Base-by-base conservation (phyloP, 352 stramenopile species). In the Phytophthora rubi region DNA sequence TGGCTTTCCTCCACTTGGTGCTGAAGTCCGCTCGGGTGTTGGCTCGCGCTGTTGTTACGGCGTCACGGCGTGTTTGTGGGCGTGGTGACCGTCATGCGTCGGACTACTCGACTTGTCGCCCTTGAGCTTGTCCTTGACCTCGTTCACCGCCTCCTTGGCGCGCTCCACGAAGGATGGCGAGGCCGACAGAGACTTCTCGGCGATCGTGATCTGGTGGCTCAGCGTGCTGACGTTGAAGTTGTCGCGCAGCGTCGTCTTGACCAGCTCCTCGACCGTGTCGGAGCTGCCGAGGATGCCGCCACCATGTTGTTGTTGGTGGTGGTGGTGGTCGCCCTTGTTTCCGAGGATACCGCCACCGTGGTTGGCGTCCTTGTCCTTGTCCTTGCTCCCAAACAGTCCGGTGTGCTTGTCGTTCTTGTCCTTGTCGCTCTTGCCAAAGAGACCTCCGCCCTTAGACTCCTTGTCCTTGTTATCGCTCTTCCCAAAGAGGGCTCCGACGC, bases 91-190 rank as follows among this genome's bases (percentile, higher is more conserved):
- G 2, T 35, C 44, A 23, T 30, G 37, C 26, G 53, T 65, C 5
- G 66, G 53, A 33, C 66, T 71, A 18, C 39, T 47, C 39, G 68
- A 49, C 51, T 66, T 59, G 42, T 64, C 62, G 7, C 68, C 62
- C 56, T 57, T 71, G 47, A 75, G 26, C 47, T 75, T 75, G 10
- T 67, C 62, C 33, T 63, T 65, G 45, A 75, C 68, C 28, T 70
- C 61, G 18, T 45, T 26, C 30, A 74, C 67, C n/a, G 45, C 51
- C 32, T 75, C 62, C 44, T 71, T 75, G 10, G 68, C 68, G 18
- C 62, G 68, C 44, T 75, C 55, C 28, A 75, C 35, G 13, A 75
- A 62, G 18, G 53, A 56, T n/a, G 53, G 35, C 18, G 56, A 75
- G 18, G 51, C 12, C 39, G 57, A 32, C 49, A 75, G 26, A 0